These are phyloP conservation scores for Didymella arachidicola DNA, from an alignment of 2,329 filamentous ascomycete species.

Conservation along the genomic window DNA sequence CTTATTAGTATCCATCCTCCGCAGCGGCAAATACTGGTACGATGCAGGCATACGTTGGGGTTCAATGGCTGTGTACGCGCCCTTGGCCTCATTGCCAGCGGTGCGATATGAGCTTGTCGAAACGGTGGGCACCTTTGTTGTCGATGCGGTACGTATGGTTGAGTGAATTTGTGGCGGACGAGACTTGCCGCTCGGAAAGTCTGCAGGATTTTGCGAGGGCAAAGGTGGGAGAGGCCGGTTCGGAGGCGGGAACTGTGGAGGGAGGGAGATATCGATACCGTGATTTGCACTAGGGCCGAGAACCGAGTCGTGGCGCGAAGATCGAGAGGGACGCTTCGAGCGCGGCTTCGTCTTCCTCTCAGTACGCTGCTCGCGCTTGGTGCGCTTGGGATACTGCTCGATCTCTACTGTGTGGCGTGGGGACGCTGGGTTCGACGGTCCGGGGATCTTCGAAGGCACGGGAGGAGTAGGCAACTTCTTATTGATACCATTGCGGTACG, in stretches of 20 bases:
- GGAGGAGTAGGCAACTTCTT: conserved; percentile 17
- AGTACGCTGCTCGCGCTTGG: background rate
- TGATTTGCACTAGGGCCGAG: background rate
- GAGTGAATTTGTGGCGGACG: conserved; percentile 11
- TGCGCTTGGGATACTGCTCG: background rate
- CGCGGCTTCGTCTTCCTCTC: background rate
- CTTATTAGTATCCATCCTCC: background rate
- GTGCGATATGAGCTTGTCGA: background rate
- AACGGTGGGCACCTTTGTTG: background rate
- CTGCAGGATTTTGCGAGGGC: background rate
- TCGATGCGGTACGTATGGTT: background rate
- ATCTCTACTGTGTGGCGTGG: background rate
- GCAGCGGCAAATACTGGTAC: background rate
- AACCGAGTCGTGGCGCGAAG: conserved; percentile 12
- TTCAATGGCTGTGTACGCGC: background rate
- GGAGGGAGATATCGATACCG: background rate
- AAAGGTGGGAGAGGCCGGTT: background rate
- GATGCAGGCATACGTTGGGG: background rate
- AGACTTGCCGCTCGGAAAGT: background rate
- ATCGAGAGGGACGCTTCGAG: background rate
- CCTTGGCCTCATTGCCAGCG: background rate
- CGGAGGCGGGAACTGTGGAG: background rate
- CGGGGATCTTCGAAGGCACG: conserved; percentile 6
- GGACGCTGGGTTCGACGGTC: background rate
- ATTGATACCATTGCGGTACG: conserved; percentile 13